Conservation (phyloP, 805 yeast genomes). For the Ogataea nonfermentans region DNA sequence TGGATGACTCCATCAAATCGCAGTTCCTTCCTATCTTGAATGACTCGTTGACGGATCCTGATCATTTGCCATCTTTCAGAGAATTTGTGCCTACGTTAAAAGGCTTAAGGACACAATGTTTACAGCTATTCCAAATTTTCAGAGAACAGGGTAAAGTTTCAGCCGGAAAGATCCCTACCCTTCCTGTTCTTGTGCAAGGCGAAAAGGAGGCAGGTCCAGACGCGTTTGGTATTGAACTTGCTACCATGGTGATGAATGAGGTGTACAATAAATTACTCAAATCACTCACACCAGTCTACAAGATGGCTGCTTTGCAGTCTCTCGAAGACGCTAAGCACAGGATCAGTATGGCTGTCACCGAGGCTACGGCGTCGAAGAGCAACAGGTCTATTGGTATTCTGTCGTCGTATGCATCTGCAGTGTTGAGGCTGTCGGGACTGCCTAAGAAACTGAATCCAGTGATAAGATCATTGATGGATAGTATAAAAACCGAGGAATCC, state of each 20-base stretch:
- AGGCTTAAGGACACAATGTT: conserved; percentile 83
- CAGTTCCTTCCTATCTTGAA: conserved; percentile 27
- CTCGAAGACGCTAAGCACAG: conserved; percentile 77
- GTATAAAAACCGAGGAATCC: conserved; percentile 74
- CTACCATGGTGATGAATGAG: conserved; percentile 63
- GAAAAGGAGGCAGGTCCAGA: conserved; percentile 92
- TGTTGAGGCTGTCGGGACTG: conserved; percentile 58
- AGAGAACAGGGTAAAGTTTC: conserved; percentile 74
- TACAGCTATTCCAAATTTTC: conserved; percentile 76
- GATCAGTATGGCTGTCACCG: conserved; percentile 62
- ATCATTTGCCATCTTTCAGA: conserved; percentile 56
- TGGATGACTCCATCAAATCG: conserved; percentile 8
- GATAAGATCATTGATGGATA: conserved; percentile 88
- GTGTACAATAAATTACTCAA: conserved; percentile 65
- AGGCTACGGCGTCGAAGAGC: conserved; percentile 53
- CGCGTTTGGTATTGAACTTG: conserved; percentile 80
- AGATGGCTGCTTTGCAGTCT: conserved; percentile 67
- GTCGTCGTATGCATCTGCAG: conserved; percentile 76
- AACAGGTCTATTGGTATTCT: conserved; percentile 59
- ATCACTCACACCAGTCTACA: conserved; percentile 62
- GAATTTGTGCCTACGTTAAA: conserved; percentile 86
- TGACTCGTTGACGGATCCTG: conserved; percentile 41
- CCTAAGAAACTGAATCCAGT: conserved; percentile 88
- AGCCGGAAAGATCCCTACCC: conserved; percentile 66
- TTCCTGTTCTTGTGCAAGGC: conserved; percentile 91